Evolutionary conservation across 441 rosid species (phyloP).

Genomic region (Jatropha podagrica): DNA sequence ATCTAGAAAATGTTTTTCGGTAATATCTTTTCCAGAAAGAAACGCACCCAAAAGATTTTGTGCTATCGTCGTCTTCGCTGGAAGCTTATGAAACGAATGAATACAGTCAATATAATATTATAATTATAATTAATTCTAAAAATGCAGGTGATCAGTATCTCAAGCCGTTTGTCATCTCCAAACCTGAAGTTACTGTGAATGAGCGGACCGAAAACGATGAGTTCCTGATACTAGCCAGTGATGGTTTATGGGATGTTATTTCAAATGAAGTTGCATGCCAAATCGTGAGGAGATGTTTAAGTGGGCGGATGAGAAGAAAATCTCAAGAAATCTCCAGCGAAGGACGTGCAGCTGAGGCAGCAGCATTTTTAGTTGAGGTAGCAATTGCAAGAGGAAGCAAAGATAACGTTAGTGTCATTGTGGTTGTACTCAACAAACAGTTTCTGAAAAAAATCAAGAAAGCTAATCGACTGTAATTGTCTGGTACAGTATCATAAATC

Average conservation of each 20-base stretch:
- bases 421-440: slow-evolving; percentile 44
- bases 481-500: too few relatives aligned
- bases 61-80: too few relatives aligned
- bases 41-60: too few relatives aligned
- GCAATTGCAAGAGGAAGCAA: slow-evolving; percentile 60
- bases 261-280: slow-evolving; percentile 26
- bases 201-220: slow-evolving; percentile 44
- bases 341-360: slow-evolving; percentile 46
- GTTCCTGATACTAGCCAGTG: slow-evolving; percentile 68
- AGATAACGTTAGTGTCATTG: slow-evolving; percentile 62
- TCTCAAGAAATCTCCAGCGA: slow-evolving; percentile 11
- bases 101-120: too few relatives aligned
- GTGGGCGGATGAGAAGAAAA: slow-evolving; percentile 20
- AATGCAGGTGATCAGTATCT: slow-evolving; percentile 46
- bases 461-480: too few relatives aligned
- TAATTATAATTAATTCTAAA: too few relatives aligned
- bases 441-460: too few relatives aligned
- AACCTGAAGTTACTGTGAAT: slow-evolving; percentile 45
- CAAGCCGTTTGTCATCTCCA: slow-evolving; percentile 49
- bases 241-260: slow-evolving; percentile 41
- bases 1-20: too few relatives aligned
- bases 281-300: slow-evolving; percentile 19
- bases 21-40: too few relatives aligned
- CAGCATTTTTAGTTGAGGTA: slow-evolving; percentile 48
- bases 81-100: too few relatives aligned